Evolutionary conservation across 371 early-diverging fungal species (phyloP).

Genomic region (Syncephalastrum racemosum): DNA sequence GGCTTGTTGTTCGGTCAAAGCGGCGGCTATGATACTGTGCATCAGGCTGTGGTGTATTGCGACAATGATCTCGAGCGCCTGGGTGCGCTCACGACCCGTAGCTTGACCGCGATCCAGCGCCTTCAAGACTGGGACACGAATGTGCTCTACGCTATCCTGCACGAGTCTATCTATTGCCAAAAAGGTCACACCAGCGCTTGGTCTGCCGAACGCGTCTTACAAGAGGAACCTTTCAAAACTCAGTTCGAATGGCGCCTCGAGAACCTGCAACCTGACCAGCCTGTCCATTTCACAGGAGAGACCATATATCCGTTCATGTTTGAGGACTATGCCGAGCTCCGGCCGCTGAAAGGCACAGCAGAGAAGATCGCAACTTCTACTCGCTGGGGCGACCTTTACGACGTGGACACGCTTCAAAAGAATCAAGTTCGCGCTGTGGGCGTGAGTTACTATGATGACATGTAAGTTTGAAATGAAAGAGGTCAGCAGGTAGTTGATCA

Average conservation of each 20-base stretch:
- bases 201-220: constrained; percentile 65
- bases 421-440: constrained; percentile 67
- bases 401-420: constrained; percentile 45
- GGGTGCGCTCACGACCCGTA: constrained; percentile 48
- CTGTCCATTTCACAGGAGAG: constrained; percentile 59
- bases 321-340: constrained; percentile 68
- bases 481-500: constrained; percentile 1
- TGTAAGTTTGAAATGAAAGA: constrained; percentile 28
- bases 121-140: constrained; percentile 61
- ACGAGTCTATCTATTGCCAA: constrained; percentile 75
- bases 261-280: constrained; percentile 29
- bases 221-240: constrained; percentile 40
- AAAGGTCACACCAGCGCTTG: constrained; percentile 56
- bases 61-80: constrained; percentile 51
- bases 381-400: constrained; percentile 63
- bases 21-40: constrained; percentile 70
- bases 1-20: constrained; percentile 65
- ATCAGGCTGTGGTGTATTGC: constrained; percentile 54
- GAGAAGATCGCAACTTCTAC: constrained; percentile 59
- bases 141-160: constrained; percentile 68
- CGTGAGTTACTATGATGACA: constrained; percentile 74
- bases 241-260: constrained; percentile 55
- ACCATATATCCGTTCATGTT: constrained; percentile 78
- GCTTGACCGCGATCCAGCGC: constrained; percentile 44
- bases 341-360: constrained; percentile 60